Evolutionary conservation across 73 alveolate genomes (phyloP), one percentile per base, ranked within the genome.

Genomic region (Symbiodinium natans): DNA sequence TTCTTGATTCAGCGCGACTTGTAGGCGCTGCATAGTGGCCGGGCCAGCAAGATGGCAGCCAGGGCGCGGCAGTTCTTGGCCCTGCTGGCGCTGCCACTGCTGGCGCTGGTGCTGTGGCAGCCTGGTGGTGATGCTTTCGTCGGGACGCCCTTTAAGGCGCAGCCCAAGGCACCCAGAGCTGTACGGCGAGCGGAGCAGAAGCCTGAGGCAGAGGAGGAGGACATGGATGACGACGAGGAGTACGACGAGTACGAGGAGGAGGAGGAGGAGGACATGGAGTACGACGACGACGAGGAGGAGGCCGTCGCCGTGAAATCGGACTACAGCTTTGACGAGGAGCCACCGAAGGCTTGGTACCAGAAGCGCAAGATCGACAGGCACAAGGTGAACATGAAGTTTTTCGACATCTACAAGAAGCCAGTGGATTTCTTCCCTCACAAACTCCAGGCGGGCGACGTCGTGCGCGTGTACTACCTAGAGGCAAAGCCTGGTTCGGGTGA

Each of bases 401-500:
- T 90, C 42, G 95, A 88, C 74, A 88, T 88, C 1, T 63, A 29
- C 36, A 87, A 59, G 94, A 87, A 87, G 85, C 94, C 94, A 17
- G 85, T 56, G 71, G 94, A 87, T 31, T 87, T 87, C 41, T 87
- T 87, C 41, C 94, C 94, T 21, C 94, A 87, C 94, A 59, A 63
- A 42, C 94, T 87, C 39, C 94, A 87, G 85, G 93, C 92, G 29
- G 98, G 98, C 27, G 98, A 92, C 98, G 54, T 83, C n/a, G 84
- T 92, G 27, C 98, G 98, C 17, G 98, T 92, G 33, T 54, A 73
- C 83, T 92, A 92, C 90, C 31, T 92, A 40, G 98, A 92, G 43
- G 95, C 95, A 38, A 88, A 63, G 33, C 95, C 95, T 2, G 41
- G 68, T 27, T 34, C 40, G 9, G 95, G 95, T 3, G 95, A 88